Base-by-base conservation (phyloP, 805 yeast species). In the Nakazawaea populi region DNA sequence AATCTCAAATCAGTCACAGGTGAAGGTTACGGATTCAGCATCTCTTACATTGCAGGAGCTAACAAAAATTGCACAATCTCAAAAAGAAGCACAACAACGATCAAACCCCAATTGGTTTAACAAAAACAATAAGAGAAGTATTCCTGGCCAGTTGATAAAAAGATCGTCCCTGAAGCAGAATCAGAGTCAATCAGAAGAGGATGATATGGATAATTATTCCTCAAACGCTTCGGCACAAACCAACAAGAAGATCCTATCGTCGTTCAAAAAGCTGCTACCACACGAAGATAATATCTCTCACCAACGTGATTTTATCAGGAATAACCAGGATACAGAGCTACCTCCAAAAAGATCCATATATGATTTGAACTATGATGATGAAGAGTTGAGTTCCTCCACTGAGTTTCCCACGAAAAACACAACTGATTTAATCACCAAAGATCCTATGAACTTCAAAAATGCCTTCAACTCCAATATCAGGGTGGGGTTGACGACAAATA, bases 291-390 rank as follows among this genome's bases (percentile, higher is more conserved):
- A 28, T 11, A 44, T 42, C 24, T 5, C 37, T 42, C 61, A 47
- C 74, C 74, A 8, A 45, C 61, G n/a, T 71, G 77, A 76, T 61
- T 65, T 51, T 67, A 64, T 39, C 61, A 70, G 45, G 57, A 66
- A 27, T 61, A 64, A 46, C 65, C 62, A 48, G 57, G 75, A 48
- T 65, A 68, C 9, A 37, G 81, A 77, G 52, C 54, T 67, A 36
- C 83, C 83, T 9, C 85, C 84, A 0, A 60, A 70, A 5, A 63
- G 73, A 52, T 77, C 83, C 4, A 66, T 79, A 29, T 74, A 71
- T 54, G 85, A 79, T 55, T 66, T 76, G 51, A 70, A 60, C 39
- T 47, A 68, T 44, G 73, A 73, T 44, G 75, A 74, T 47, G 71
- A 73, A 6, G 66, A 71, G 32, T 61, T 68, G 11, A 66, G 65